phyloP scores from a whole-genome alignment of 768 basidiomycete genomes.

The Auricularia auricula-judae region DNA sequence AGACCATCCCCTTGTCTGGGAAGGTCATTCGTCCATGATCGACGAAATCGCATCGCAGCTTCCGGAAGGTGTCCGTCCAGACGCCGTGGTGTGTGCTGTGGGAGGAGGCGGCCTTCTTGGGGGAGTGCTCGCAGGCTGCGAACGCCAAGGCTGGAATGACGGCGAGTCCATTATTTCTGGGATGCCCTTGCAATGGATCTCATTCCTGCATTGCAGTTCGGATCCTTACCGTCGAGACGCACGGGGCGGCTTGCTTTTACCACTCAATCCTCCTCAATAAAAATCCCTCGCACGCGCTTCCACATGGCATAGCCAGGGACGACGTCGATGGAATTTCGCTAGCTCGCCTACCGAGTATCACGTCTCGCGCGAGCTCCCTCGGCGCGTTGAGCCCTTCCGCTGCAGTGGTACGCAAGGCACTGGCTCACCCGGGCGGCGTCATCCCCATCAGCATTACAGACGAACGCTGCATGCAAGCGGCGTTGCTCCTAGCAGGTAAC shows the following conservation, averaged over 20 bases:
- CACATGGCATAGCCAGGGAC: not conserved
- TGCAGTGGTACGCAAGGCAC: slow-evolving; percentile 51
- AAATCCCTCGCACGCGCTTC: not conserved
- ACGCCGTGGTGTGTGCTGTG: slow-evolving; percentile 67
- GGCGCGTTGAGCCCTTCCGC: slow-evolving; percentile 58
- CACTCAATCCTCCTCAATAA: slow-evolving; percentile 48
- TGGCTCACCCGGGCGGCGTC: slow-evolving; percentile 46
- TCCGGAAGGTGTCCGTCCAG: slow-evolving; percentile 31
- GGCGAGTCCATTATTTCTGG: slow-evolving; percentile 29
- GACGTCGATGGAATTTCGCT: slow-evolving; percentile 16
- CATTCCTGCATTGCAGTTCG: slow-evolving; percentile 33
- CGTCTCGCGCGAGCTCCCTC: slow-evolving; percentile 58
- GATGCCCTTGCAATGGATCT: not conserved
- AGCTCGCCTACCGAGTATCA: slow-evolving; percentile 21
- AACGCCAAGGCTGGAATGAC: slow-evolving; percentile 52
- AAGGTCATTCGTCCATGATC: slow-evolving; percentile 69
- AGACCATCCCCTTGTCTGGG: slow-evolving; percentile 46
- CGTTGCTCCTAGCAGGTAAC: slow-evolving; percentile 47
- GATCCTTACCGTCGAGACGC: slow-evolving; percentile 56
- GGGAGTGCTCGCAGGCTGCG: slow-evolving; percentile 61
- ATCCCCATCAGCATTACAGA: slow-evolving; percentile 54
- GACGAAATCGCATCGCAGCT: slow-evolving; percentile 50
- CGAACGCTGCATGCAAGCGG: slow-evolving; percentile 54
- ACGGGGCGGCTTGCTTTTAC: slow-evolving; percentile 65
- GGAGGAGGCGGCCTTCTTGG: slow-evolving; percentile 66